A percentile compares a stretch with the other conserved stretches of the same genome.
Conservation (phyloP, 2,329 filamentous ascomycete genomes). For the Fonsecaea erecta region DNA sequence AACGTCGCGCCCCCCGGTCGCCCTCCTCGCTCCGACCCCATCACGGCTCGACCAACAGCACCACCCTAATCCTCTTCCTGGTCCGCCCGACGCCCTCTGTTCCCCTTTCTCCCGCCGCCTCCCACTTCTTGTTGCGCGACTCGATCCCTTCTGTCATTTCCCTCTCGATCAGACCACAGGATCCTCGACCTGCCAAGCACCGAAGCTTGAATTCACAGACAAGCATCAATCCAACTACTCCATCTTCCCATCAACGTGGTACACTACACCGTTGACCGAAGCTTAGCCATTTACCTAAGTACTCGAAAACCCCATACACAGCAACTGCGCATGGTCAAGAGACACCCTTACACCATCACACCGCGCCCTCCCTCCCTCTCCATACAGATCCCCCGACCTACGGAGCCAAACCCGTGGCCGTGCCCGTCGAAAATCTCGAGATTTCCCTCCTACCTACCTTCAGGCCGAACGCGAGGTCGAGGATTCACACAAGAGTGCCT, state of each 20-base stretch:
- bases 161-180: conserved; percentile 7
- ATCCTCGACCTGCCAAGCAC: conserved; percentile 31
- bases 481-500: not conserved
- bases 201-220: conserved; percentile 32
- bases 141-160: not conserved
- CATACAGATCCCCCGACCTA: not conserved
- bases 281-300: conserved; percentile 27
- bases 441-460: not conserved
- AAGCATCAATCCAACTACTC: conserved; percentile 28
- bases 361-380: not conserved
- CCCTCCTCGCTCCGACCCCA: not conserved
- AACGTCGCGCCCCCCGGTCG: not conserved
- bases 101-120: conserved; percentile 1
- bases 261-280: conserved; percentile 27
- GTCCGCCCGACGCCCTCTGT: not conserved
- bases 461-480: not conserved
- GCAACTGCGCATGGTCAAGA: not conserved
- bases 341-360: not conserved
- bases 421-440: not conserved
- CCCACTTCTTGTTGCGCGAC: conserved; percentile 4
- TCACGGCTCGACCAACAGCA: not conserved
- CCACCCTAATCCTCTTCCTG: conserved; percentile 2
- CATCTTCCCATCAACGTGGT: conserved; percentile 28
- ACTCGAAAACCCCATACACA: not conserved
- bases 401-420: not conserved